Conservation (phyloP, 2,329 filamentous ascomycete species). For the Fusarium pilosicola region DNA sequence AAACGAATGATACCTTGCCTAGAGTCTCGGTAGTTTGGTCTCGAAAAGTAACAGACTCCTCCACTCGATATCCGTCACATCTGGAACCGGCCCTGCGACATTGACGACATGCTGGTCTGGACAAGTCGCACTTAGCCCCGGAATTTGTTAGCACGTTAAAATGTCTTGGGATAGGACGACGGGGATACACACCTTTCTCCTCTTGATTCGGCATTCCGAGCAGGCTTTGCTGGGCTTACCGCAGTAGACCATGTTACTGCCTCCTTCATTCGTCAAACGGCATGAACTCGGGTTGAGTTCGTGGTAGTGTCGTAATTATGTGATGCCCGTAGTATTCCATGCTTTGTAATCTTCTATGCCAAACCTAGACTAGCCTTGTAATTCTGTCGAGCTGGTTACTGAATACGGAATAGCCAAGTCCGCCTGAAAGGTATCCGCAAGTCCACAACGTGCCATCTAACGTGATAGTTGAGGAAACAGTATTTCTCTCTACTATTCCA, state of each 20-base stretch:
- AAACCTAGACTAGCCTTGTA: not conserved
- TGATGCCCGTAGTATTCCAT: rapidly evolving
- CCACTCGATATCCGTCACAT: not conserved
- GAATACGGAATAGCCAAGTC: not conserved
- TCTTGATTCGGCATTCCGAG: not conserved
- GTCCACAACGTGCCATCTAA: not conserved
- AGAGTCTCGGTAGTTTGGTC: not conserved
- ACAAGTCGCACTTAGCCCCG: not conserved
- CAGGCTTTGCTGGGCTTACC: not conserved
- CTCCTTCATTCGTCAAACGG: not conserved
- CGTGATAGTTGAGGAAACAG: not conserved
- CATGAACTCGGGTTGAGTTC: not conserved
- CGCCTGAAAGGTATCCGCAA: not conserved
- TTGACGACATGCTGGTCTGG: not conserved
- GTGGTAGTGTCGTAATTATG: not conserved
- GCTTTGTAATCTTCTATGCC: not conserved
- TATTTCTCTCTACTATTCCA: not conserved
- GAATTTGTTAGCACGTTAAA: not conserved
- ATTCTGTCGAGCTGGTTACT: not conserved
- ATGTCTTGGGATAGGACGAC: not conserved
- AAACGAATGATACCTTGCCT: not conserved
- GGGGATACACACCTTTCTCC: not conserved
- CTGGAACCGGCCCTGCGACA: not conserved
- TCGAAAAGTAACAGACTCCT: not conserved
- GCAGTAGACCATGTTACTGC: not conserved